Conservation (phyloP, 345 rosid genomes). For the Firmiana major region DNA sequence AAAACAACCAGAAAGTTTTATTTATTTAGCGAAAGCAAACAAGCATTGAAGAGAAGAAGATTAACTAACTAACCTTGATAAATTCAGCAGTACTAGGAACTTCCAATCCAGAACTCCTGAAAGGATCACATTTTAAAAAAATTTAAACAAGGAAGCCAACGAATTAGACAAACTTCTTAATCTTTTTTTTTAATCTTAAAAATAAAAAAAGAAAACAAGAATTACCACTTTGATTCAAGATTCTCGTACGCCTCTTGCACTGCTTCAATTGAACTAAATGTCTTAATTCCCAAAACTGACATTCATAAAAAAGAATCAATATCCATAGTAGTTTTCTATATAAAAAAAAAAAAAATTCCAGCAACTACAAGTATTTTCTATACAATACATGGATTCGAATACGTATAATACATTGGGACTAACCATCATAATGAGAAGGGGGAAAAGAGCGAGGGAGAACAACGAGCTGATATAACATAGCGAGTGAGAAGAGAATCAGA, state of each 20-base stretch:
- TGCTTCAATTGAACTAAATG: constrained; percentile 49
- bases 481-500: constrained; percentile 46
- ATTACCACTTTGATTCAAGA: constrained; percentile 58
- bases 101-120: constrained; percentile 57
- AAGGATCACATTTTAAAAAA: constrained; percentile 14
- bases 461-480: constrained; percentile 70
- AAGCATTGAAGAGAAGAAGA: not conserved
- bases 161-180: not conserved
- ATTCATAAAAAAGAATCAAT: constrained; percentile 9
- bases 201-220: not conserved
- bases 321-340: not conserved
- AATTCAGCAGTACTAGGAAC: constrained; percentile 43
- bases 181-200: not conserved
- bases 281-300: constrained; percentile 59
- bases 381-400: not conserved
- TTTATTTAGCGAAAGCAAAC: not conserved
- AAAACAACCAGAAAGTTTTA: not conserved
- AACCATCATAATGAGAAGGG: constrained; percentile 80
- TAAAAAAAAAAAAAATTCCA: not conserved
- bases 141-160: not conserved
- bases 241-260: constrained; percentile 67
- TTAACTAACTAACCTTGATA: constrained; percentile 52
- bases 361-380: not conserved
- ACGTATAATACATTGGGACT: not conserved
- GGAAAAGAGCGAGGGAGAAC: constrained; percentile 78